Evolutionary conservation across 371 early-diverging fungal genomes (phyloP).

Genomic region (Catenaria anguillulae): DNA sequence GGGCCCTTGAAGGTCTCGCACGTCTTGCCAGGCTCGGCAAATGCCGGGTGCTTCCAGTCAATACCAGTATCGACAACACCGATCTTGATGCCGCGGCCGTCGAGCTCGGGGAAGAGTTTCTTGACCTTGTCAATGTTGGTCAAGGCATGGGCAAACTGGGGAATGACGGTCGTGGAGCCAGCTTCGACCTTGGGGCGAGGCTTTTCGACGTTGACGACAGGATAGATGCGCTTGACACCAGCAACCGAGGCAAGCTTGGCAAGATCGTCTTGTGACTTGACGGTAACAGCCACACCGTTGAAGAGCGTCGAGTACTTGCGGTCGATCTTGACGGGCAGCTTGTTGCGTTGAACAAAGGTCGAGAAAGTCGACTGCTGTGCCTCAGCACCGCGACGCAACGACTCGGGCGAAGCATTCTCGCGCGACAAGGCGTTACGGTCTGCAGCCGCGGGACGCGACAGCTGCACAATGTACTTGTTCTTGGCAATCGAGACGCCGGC

Average conservation of each 20-base stretch:
- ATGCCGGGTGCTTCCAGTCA: slow-evolving; percentile 7
- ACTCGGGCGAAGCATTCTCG: too few species aligned
- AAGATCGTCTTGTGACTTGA: neutral
- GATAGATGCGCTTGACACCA: neutral
- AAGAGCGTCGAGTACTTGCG: neutral
- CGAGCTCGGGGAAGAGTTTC: neutral
- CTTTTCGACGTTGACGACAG: neutral
- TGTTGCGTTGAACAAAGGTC: too few species aligned
- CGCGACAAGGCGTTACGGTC: too few species aligned
- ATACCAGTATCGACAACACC: slow-evolving; percentile 11
- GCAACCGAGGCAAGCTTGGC: neutral
- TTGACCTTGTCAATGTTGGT: slow-evolving; percentile 1
- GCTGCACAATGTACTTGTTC: too few species aligned
- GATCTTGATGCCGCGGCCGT: slow-evolving; percentile 4
- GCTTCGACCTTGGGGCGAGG: too few species aligned
- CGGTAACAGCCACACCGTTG: neutral
- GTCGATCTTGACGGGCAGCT: too few species aligned
- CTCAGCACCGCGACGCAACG: too few species aligned
- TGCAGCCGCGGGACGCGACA: too few species aligned
- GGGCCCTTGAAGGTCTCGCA: slow-evolving; percentile 22
- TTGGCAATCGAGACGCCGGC: too few species aligned
- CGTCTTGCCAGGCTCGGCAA: slow-evolving; percentile 3
- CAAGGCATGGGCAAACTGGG: neutral
- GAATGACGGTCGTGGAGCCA: too few species aligned
- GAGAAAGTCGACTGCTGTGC: too few species aligned